Conservation (phyloP, 768 basidiomycete genomes). For the Dioszegia hungarica region DNA sequence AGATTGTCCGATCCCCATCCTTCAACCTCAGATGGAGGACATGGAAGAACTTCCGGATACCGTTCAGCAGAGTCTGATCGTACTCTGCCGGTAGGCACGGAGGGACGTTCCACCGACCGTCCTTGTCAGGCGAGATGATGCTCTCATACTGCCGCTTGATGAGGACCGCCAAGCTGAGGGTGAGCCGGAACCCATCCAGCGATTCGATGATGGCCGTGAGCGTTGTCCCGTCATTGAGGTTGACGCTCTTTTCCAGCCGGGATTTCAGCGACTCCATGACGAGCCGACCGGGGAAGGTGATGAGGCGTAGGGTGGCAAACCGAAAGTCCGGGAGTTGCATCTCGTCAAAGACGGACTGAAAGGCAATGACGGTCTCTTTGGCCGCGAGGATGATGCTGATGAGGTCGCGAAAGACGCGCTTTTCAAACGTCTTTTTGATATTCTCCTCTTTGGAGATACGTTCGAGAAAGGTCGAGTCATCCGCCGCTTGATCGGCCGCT, state of each 20-base stretch:
- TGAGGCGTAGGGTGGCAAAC: slow-evolving; percentile 78
- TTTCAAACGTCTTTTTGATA: slow-evolving; percentile 91
- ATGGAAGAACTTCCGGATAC: slow-evolving; percentile 82
- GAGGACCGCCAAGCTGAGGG: slow-evolving; percentile 86
- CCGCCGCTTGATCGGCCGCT: slow-evolving; percentile 48
- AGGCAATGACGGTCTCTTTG: slow-evolving; percentile 77
- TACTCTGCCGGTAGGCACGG: slow-evolving; percentile 86
- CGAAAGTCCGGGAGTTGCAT: slow-evolving; percentile 88
- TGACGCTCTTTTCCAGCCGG: slow-evolving; percentile 72
- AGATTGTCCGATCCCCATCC: slow-evolving; percentile 81
- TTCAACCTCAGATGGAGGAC: slow-evolving; percentile 94
- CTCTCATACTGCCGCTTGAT: slow-evolving; percentile 90
- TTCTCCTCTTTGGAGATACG: slow-evolving; percentile 90
- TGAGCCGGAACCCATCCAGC: slow-evolving; percentile 84
- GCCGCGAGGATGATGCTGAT: slow-evolving; percentile 78
- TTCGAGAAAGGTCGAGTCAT: slow-evolving; percentile 84
- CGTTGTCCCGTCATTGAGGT: slow-evolving; percentile 78
- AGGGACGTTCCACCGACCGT: slow-evolving; percentile 81
- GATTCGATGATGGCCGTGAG: slow-evolving; percentile 84
- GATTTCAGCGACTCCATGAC: slow-evolving; percentile 86
- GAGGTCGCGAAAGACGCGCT: slow-evolving; percentile 62
- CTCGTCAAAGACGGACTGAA: slow-evolving; percentile 67
- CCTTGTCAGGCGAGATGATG: slow-evolving; percentile 80
- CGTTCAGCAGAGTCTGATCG: slow-evolving; percentile 80
- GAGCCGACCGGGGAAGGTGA: slow-evolving; percentile 93